These are phyloP conservation scores for Sonneratia caseolaris DNA, from an alignment of 345 rosid species.

Conservation along the genomic window DNA sequence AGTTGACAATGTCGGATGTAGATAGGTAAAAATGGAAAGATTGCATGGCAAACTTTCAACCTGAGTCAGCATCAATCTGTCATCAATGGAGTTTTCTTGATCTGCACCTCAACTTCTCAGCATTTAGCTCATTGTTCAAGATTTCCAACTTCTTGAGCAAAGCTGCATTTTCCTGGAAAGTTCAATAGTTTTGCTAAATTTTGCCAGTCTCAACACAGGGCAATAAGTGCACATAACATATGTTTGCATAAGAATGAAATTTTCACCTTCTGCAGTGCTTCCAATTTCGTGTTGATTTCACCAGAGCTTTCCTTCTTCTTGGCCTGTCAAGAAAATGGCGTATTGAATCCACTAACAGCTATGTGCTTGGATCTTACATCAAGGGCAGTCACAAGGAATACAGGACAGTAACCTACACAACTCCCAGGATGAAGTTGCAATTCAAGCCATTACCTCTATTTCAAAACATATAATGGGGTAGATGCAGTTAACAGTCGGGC, in stretches of 20 bases:
- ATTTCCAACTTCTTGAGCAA: slow-evolving; percentile 35
- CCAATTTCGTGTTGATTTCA: slow-evolving; percentile 26
- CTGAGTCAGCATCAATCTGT: not conserved
- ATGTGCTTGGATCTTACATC: not conserved
- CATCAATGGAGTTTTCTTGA: not conserved
- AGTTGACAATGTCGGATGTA: not conserved
- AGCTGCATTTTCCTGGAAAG: slow-evolving; percentile 43
- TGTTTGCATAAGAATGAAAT: not conserved
- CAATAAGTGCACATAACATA: not conserved
- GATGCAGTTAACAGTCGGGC: not conserved
- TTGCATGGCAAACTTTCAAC: not conserved
- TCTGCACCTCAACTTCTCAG: slow-evolving; percentile 37
- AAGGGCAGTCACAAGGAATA: too few species aligned
- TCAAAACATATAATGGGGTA: not conserved
- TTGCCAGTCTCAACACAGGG: not conserved
- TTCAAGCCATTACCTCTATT: not conserved
- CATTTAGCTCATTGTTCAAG: slow-evolving; percentile 38
- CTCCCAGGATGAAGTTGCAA: not conserved
- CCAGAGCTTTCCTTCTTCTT: slow-evolving; percentile 35
- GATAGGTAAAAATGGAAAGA: not conserved
- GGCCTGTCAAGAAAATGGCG: slow-evolving; percentile 25
- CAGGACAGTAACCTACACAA: not conserved
- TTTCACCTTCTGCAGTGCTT: slow-evolving; percentile 45
- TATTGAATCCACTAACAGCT: not conserved
- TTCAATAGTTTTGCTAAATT: not conserved